A percentile compares a stretch with the other conserved stretches of the same genome.
phyloP scores from a whole-genome alignment of 2,329 filamentous ascomycete species.

The Cordyceps fumosorosea region DNA sequence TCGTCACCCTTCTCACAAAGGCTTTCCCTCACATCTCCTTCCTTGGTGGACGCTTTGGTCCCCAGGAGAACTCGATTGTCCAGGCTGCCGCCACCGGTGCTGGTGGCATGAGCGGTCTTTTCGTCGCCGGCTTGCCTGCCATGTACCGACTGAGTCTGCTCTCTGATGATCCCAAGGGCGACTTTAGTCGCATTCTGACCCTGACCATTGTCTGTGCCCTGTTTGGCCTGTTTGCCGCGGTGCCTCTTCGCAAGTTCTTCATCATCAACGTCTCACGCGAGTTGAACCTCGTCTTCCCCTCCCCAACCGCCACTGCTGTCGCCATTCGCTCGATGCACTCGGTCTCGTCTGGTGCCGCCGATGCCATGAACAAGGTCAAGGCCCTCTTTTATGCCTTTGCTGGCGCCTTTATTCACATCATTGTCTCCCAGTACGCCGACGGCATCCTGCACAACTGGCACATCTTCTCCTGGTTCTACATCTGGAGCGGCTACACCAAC shows the following conservation, averaged over 20 bases:
- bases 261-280: constrained; percentile 58
- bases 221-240: constrained; percentile 58
- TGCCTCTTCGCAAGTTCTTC: constrained; percentile 61
- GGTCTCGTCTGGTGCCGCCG: constrained; percentile 41
- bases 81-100: constrained; percentile 54
- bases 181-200: constrained; percentile 52
- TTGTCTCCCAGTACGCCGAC: constrained; percentile 51
- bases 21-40: constrained; percentile 42
- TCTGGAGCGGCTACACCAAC: constrained; percentile 47
- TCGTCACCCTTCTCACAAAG: constrained; percentile 47
- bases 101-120: constrained; percentile 50
- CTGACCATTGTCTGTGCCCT: constrained; percentile 56
- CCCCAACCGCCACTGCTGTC: constrained; percentile 52
- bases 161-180: constrained; percentile 40
- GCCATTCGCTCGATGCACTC: constrained; percentile 59
- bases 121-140: constrained; percentile 53
- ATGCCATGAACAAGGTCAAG: constrained; percentile 51
- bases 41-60: constrained; percentile 49
- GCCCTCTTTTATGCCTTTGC: constrained; percentile 46
- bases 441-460: constrained; percentile 57
- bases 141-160: constrained; percentile 51
- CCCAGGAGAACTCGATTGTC: constrained; percentile 56
- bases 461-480: constrained; percentile 46
- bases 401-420: constrained; percentile 43
- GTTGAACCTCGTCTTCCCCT: constrained; percentile 53